Evolutionary conservation across 352 stramenopile species (phyloP).

Genomic region (Thalassiosira ordinaria): DNA sequence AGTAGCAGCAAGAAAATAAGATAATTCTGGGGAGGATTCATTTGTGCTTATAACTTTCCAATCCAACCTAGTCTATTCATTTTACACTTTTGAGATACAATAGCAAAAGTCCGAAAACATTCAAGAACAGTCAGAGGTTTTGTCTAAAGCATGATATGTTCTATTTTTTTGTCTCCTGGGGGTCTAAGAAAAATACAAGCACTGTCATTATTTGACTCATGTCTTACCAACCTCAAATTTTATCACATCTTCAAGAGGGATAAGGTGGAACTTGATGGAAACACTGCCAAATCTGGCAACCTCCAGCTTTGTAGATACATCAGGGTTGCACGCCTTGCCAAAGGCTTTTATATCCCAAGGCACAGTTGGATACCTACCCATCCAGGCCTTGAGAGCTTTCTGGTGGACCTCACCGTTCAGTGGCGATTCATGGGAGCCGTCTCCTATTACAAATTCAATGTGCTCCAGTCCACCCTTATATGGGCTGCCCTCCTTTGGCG

Average conservation of each 20-base stretch:
- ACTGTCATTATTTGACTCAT: no score
- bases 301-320: conserved; percentile 59
- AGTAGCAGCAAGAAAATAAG: no score
- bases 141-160: no score
- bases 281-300: conserved; percentile 32
- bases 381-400: conserved; percentile 27
- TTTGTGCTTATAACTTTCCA: no score
- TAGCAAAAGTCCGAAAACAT: no score
- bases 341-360: conserved; percentile 57
- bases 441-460: conserved; percentile 63
- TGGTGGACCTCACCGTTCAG: conserved; percentile 49
- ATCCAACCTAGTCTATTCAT: no score
- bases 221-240: conserved; percentile 45
- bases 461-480: conserved; percentile 61
- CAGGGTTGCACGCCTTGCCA: conserved; percentile 59
- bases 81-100: no score
- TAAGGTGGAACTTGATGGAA: conserved; percentile 67
- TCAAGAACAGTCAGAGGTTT: no score
- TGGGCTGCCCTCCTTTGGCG: conserved; percentile 54
- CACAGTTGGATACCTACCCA: conserved; percentile 30
- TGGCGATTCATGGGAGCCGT: conserved; percentile 23
- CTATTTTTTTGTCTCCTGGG: no score
- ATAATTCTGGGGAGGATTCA: no score
- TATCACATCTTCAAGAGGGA: conserved; percentile 59
- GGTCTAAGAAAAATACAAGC: no score